A percentile compares a stretch with the other conserved stretches of the same genome.
phyloP scores from a whole-genome alignment of 2,329 filamentous ascomycete species.

The Ophiostoma australiae region DNA sequence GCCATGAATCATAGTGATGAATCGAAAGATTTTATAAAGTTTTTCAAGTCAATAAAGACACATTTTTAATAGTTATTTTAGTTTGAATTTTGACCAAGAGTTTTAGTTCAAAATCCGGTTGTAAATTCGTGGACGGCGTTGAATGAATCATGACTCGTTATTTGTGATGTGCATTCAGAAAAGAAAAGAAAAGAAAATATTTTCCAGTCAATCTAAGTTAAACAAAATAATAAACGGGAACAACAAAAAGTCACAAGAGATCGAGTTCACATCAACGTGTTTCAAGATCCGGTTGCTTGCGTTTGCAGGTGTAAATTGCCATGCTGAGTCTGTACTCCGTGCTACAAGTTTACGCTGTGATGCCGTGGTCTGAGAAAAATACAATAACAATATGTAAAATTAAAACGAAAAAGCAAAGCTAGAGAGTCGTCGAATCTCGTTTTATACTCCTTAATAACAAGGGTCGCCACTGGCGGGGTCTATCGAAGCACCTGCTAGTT shows the following conservation, averaged over 20 bases:
- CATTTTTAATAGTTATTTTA: too few species aligned
- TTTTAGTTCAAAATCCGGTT: too few species aligned
- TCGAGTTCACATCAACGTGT: not conserved
- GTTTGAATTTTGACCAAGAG: too few species aligned
- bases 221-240: not conserved
- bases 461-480: not conserved
- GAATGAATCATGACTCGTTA: too few species aligned
- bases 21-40: too few species aligned
- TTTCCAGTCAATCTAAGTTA: too few species aligned
- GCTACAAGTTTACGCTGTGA: not conserved
- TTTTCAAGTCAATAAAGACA: too few species aligned
- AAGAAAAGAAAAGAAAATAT: too few species aligned
- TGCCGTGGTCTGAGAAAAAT: not conserved
- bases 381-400: not conserved
- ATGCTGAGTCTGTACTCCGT: not conserved
- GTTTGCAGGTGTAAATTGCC: not conserved
- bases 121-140: too few species aligned
- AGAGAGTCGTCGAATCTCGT: not conserved
- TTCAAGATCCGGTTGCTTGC: constrained; percentile 5
- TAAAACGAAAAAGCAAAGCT: not conserved
- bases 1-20: not conserved
- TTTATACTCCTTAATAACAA: not conserved
- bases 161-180: too few species aligned
- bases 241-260: not conserved
- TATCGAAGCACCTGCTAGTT: not conserved